Base-by-base conservation (phyloP, 2,329 filamentous ascomycete species). In the Immersiporthe knoxdaviesiana region DNA sequence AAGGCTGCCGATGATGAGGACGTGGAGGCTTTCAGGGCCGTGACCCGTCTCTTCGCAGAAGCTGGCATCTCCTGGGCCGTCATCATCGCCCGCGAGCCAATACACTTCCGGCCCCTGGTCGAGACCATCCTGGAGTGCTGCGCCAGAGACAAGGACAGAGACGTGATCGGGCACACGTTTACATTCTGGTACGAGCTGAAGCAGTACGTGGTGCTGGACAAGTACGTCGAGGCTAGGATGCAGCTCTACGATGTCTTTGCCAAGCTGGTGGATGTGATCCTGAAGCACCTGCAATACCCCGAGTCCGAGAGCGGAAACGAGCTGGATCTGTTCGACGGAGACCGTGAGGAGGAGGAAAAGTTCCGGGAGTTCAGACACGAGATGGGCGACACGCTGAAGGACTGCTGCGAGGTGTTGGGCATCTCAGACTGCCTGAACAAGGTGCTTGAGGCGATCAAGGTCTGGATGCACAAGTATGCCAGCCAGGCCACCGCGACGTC, bases 181-280 rank as follows among this genome's bases (percentile, higher is more conserved):
- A 90, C 89, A 74, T 98, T 99, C 82, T 99, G 96, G 96, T 98
- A 97, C 78, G 96, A 99, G 77, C 86, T 99, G 61, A 99, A 99
- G 84, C 94, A 97, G 78, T 97, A 97, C 78, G 85, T 99, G 62
- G 94, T 94, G 1, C 81, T 99, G 66, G 95, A 98, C 47, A 91
- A 91, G 73, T 99, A 97, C 78, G 92, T 92, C 65, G 87, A 94
- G 75, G 92, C 94, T 54, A 89, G 94, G 65, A 80, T 93, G 72
- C 86, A 92, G 74, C 88, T 93, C 67, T 85, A 92, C 47, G 92
- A 97, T 73, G 83, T 97, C 61, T 99, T 93, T 80, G 92, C 93
- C 1, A 91, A 92, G 77, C 85, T 99, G 52, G 94, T 99, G 70
- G 95, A 98, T 77, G 90, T 98, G 73, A 92, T 99, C 84, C 90